phyloP scores from a whole-genome alignment of 768 basidiomycete species.

The Ephemerocybe angulata region DNA sequence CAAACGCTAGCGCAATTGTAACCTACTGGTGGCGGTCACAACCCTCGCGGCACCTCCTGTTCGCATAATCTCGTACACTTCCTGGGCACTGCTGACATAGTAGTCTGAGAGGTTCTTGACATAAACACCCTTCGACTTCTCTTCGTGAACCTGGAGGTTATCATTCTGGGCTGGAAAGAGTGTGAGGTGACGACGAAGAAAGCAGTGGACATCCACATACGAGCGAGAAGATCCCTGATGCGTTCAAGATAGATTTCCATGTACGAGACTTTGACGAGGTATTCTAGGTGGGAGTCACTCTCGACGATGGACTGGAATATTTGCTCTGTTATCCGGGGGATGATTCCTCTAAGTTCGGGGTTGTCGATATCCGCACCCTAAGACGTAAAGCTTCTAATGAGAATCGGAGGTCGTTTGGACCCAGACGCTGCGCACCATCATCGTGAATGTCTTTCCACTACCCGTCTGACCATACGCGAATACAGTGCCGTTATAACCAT shows the following conservation, averaged over 20 bases:
- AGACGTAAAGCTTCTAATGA: slow-evolving; percentile 2
- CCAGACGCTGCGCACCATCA: slow-evolving; percentile 92
- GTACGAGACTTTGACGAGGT: slow-evolving; percentile 98
- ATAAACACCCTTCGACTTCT: slow-evolving; percentile 95
- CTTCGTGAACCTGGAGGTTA: slow-evolving; percentile 97
- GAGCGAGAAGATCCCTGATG: slow-evolving; percentile 91
- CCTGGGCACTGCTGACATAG: slow-evolving; percentile 92
- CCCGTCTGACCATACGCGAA: slow-evolving; percentile 89
- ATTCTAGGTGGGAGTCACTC: slow-evolving; percentile 93
- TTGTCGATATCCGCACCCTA: slow-evolving; percentile 98
- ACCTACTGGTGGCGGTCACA: slow-evolving; percentile 90
- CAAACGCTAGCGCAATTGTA: not conserved
- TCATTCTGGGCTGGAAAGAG: slow-evolving; percentile 80
- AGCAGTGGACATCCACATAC: slow-evolving; percentile 47
- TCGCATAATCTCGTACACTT: slow-evolving; percentile 99
- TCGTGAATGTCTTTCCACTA: slow-evolving; percentile 91
- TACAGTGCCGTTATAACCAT: slow-evolving; percentile 96
- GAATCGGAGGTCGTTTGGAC: not conserved
- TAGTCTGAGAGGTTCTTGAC: slow-evolving; percentile 97
- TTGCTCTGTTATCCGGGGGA: slow-evolving; percentile 97
- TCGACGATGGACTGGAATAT: slow-evolving; percentile 97
- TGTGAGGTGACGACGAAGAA: slow-evolving; percentile 6
- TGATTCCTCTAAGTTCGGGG: slow-evolving; percentile 90
- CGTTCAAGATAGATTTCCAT: slow-evolving; percentile 99
- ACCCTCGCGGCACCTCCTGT: slow-evolving; percentile 90